Conservation (phyloP, 1,139 yeast species). For the Scheffersomyces titani region DNA sequence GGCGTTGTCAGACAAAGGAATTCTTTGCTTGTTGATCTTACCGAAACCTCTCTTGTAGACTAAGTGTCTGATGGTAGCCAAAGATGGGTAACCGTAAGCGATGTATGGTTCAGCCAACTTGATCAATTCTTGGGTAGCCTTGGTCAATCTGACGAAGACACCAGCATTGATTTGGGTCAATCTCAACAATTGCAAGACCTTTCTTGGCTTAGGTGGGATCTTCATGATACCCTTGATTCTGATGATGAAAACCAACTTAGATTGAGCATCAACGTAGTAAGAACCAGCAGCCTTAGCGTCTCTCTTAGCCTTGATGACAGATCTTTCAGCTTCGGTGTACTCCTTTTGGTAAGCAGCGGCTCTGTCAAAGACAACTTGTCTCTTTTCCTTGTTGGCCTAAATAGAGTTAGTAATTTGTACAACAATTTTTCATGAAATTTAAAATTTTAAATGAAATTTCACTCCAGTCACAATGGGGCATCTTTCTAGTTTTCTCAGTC, state of each 20-base stretch:
- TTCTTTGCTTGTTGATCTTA: constrained; percentile 98
- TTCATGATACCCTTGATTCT: constrained; percentile 99
- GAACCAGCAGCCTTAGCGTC: constrained; percentile 96
- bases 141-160: constrained; percentile 97
- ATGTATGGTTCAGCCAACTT: constrained; percentile 98
- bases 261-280: constrained; percentile 97
- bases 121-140: constrained; percentile 96
- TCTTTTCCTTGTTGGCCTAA: constrained; percentile 86
- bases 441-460: constrained; percentile 1
- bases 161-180: constrained; percentile 98
- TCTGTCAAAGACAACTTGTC: constrained; percentile 94
- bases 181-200: constrained; percentile 97
- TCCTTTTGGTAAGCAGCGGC: constrained; percentile 98
- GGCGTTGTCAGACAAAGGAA: constrained; percentile 90
- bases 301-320: constrained; percentile 89
- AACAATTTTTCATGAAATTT: constrained; percentile 3
- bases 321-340: constrained; percentile 94
- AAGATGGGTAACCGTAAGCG: constrained; percentile 99
- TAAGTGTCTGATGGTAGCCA: constrained; percentile 93
- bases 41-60: constrained; percentile 99
- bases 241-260: constrained; percentile 93
- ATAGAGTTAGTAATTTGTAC: constrained; percentile 36
- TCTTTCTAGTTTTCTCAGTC: constrained; percentile 62
- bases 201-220: constrained; percentile 99
- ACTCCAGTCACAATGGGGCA: not conserved